Evolutionary conservation across 2,329 filamentous ascomycete genomes (phyloP), one percentile per base, ranked within the genome.

Genomic region (Monosporascus sp.): DNA sequence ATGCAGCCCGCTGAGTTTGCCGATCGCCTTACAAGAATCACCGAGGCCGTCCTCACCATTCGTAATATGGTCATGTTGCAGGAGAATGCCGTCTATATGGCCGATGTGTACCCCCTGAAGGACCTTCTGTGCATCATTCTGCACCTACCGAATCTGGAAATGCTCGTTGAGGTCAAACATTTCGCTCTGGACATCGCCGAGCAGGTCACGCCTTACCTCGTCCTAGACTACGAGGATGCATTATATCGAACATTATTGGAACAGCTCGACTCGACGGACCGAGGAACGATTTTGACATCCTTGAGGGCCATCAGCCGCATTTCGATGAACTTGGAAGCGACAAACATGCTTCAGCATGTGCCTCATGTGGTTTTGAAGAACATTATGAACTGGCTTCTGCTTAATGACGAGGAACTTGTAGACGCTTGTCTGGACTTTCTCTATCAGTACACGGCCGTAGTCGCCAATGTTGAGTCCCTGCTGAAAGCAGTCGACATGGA

Each of bases 11-110:
- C 83, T 31, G 79, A 85, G 6, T 89, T 88, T 59, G 79, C 82
- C 15, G 85, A 91, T 57, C 76, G 81, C 42, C 77, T 97, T 55
- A 81, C 88, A 14, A 82, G 90, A 58, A 80, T 96, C 56, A 93
- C 88, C 24, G 92, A 97, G 70, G 91, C 94, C 2, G 85, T 88
- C 20, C 75, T 97, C 47, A 92, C 96, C 18, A 78, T 97, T 44
- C 84, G 94, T 49, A 99, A 99, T 68, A 97, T 99, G 91, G 86
- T 92, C n/a, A 89, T 95, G 70, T 76, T 97, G 20, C 83, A 86
- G 22, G 91, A 96, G 57, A 99, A 99, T 65, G 93, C 93, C 0
- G 73, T 80, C 24, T 94, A 91, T 67, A 80, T 96, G 62, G 82
- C 90, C 5, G 84, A 87, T 24, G 84, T 93, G 55, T 82, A 82